phyloP scores from a whole-genome alignment of 2,329 filamentous ascomycete genomes.

The Raffaelea albimanens region DNA sequence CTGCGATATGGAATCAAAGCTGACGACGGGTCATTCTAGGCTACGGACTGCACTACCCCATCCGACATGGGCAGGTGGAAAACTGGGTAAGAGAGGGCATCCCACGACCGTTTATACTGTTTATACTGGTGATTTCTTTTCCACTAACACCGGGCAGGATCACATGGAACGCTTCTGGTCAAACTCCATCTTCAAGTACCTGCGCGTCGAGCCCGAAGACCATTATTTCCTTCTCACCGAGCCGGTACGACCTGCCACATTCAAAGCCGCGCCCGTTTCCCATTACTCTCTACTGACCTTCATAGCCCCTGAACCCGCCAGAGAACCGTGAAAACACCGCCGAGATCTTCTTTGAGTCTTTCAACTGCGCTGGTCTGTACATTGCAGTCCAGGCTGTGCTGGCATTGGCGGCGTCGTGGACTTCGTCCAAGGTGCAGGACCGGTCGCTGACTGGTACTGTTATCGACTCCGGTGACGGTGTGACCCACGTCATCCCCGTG shows the following conservation, averaged over 20 bases:
- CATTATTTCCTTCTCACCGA: constrained; percentile 98
- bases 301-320: constrained; percentile 88
- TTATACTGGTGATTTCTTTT: too few species aligned
- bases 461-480: constrained; percentile 96
- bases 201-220: constrained; percentile 95
- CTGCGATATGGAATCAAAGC: constrained; percentile 7
- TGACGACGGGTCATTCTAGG: constrained; percentile 40
- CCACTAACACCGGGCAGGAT: constrained; percentile 50
- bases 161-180: constrained; percentile 99
- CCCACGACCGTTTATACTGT: too few species aligned
- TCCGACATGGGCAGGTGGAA: constrained; percentile 95
- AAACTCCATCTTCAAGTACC: constrained; percentile 99
- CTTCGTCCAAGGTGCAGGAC: constrained; percentile 94
- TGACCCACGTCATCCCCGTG: constrained; percentile 97
- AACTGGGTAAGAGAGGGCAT: constrained; percentile 83
- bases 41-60: constrained; percentile 95
- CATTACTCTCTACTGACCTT: not conserved
- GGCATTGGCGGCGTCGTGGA: constrained; percentile 95
- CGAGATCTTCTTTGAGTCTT: constrained; percentile 99
- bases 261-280: not conserved
- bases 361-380: constrained; percentile 98
- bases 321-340: constrained; percentile 99
- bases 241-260: constrained; percentile 53
- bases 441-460: constrained; percentile 94
- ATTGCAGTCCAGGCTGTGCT: constrained; percentile 97